A percentile compares a stretch with the other conserved stretches of the same genome.
phyloP scores from a whole-genome alignment of 352 stramenopile species.

The Pythium periplocum region DNA sequence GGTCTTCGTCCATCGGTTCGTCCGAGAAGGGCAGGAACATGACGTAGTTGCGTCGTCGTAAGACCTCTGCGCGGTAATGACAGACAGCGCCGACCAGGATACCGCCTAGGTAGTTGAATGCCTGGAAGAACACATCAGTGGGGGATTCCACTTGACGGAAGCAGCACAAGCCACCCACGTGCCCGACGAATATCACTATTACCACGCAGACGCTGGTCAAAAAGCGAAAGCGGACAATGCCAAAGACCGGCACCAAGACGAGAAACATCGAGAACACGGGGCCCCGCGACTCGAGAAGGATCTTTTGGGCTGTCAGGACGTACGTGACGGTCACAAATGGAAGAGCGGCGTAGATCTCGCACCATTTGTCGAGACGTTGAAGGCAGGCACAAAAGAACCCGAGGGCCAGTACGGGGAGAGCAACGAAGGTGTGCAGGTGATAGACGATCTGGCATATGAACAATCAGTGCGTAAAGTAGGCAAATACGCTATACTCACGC shows the following conservation, averaged over 20 bases:
- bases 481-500: too few species aligned
- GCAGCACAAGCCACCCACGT: slow-evolving; percentile 19
- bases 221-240: slow-evolving; percentile 38
- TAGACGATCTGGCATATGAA: slow-evolving; percentile 10
- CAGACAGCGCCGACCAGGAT: slow-evolving; percentile 30
- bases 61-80: slow-evolving; percentile 34
- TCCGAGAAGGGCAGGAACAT: slow-evolving; percentile 33
- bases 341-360: slow-evolving; percentile 24
- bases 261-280: slow-evolving; percentile 37
- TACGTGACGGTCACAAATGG: slow-evolving; percentile 27
- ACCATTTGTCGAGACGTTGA: slow-evolving; percentile 18
- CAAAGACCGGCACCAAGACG: slow-evolving; percentile 35
- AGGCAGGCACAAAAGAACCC: slow-evolving; percentile 21
- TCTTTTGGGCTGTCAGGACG: slow-evolving; percentile 29
- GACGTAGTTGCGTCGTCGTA: slow-evolving; percentile 31
- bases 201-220: slow-evolving; percentile 26
- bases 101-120: slow-evolving; percentile 35
- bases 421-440: slow-evolving; percentile 17
- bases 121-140: slow-evolving; percentile 34
- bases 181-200: slow-evolving; percentile 19
- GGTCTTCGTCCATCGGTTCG: slow-evolving; percentile 15
- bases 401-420: slow-evolving; percentile 11
- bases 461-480: too few species aligned
- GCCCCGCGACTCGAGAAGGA: slow-evolving; percentile 21
- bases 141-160: slow-evolving; percentile 22